phyloP scores from a whole-genome alignment of 495 filamentous ascomycete genomes.

The Annulohypoxylon bovei region DNA sequence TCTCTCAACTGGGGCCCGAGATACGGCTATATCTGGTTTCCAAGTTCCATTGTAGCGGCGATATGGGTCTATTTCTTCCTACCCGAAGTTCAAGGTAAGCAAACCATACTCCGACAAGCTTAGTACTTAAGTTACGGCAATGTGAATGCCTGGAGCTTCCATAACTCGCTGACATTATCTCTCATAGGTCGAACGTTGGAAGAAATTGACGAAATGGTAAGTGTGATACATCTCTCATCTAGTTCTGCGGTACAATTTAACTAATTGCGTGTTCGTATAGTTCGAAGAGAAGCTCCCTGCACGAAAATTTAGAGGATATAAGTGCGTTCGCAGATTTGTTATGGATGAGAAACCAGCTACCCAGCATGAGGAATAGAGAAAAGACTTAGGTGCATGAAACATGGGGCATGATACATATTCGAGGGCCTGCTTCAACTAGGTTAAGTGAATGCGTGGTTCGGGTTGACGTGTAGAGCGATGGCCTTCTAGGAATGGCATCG shows the following conservation, averaged over 20 bases:
- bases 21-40: conserved; percentile 59
- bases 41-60: conserved; percentile 51
- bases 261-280: conserved; percentile 11
- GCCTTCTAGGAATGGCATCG: too few species aligned
- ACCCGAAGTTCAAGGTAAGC: conserved; percentile 56
- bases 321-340: conserved; percentile 40
- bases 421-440: background rate
- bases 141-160: background rate
- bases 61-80: conserved; percentile 58
- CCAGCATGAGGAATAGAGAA: conserved; percentile 31
- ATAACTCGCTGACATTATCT: background rate
- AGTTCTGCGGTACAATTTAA: background rate
- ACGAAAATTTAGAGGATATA: conserved; percentile 52
- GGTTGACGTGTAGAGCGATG: too few species aligned
- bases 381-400: background rate
- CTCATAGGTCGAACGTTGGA: conserved; percentile 50
- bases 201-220: conserved; percentile 60
- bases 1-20: conserved; percentile 61
- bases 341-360: conserved; percentile 21
- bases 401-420: background rate
- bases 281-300: conserved; percentile 53
- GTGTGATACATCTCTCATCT: background rate
- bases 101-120: background rate
- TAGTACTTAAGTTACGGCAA: background rate
- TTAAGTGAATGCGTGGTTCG: background rate